A percentile compares a stretch with the other conserved stretches of the same genome.
phyloP scores from a whole-genome alignment of 1,284 basidiomycete genomes.

The Moniliophthora roreri region DNA sequence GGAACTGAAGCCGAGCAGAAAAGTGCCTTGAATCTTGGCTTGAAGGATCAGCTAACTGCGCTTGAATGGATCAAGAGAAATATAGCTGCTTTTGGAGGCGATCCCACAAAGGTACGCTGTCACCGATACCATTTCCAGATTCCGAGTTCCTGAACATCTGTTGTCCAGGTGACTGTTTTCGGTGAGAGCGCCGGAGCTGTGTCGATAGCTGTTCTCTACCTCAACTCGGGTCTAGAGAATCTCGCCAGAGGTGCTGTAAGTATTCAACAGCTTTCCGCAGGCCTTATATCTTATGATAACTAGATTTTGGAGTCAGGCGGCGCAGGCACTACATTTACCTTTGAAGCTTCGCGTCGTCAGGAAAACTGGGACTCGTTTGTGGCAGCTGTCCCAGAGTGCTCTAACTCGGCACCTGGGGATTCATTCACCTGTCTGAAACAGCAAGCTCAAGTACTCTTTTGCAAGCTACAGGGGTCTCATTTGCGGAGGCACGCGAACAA shows the following conservation, averaged over 20 bases:
- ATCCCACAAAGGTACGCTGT: slow-evolving; percentile 9
- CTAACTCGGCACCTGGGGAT: background rate
- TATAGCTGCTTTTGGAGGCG: slow-evolving; percentile 18
- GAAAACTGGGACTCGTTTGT: background rate
- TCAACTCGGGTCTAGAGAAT: background rate
- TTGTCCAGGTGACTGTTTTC: no score
- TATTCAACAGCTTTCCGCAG: background rate
- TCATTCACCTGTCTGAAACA: background rate
- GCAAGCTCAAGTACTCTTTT: background rate
- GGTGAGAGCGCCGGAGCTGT: no score
- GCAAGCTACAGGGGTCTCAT: background rate
- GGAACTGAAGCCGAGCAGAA: slow-evolving; percentile 22
- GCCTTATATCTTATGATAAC: background rate
- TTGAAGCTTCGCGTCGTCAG: background rate
- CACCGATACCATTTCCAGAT: no score
- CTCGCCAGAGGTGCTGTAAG: background rate
- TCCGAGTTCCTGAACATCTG: no score
- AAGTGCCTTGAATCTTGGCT: slow-evolving; percentile 28
- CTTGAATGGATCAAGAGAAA: slow-evolving; percentile 18
- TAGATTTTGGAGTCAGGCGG: slow-evolving; percentile 3
- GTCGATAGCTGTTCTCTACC: no score
- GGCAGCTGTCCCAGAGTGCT: background rate
- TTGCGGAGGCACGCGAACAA: background rate
- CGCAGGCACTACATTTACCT: background rate
- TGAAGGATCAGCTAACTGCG: slow-evolving; percentile 28